A percentile compares a stretch with the other conserved stretches of the same genome.
Evolutionary conservation across 1,284 basidiomycete species (phyloP).

Genomic region (Cryptococcus neoformans): DNA sequence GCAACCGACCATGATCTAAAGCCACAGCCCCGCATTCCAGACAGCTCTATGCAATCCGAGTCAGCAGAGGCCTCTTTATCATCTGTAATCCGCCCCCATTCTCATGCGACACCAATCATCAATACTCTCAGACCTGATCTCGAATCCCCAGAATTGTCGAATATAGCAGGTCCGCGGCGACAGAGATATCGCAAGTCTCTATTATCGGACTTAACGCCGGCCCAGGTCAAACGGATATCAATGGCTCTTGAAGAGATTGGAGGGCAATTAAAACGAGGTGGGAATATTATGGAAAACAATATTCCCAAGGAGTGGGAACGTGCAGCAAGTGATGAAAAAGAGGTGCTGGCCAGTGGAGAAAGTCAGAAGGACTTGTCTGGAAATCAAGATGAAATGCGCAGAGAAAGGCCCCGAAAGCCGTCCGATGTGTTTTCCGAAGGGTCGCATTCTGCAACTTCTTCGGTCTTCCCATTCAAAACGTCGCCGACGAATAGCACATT

Average conservation of each 20-base stretch:
- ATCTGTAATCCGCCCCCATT: background rate
- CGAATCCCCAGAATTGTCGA: constrained; percentile 1
- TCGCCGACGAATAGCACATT: constrained; percentile 26
- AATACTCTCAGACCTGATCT: constrained; percentile 4
- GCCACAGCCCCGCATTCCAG: background rate
- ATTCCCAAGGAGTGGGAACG: constrained; percentile 1
- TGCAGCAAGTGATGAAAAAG: constrained; percentile 15
- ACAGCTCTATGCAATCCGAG: constrained; percentile 16
- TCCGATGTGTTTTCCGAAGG: constrained; percentile 17
- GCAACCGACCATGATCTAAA: constrained; percentile 13
- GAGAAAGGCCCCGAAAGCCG: constrained; percentile 1
- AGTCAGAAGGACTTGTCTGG: background rate
- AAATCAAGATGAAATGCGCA: background rate
- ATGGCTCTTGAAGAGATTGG: constrained; percentile 41
- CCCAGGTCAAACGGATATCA: constrained; percentile 43
- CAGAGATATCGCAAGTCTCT: constrained; percentile 30
- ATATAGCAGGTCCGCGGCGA: background rate
- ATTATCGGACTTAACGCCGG: constrained; percentile 30
- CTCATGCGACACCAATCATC: constrained; percentile 9
- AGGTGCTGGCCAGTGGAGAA: constrained; percentile 23
- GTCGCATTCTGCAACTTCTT: constrained; percentile 20
- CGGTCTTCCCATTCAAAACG: constrained; percentile 27
- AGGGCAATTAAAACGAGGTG: constrained; percentile 17
- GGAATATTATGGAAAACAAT: constrained; percentile 1
- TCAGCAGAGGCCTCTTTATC: constrained; percentile 17